Evolutionary conservation across 2,329 filamentous ascomycete species (phyloP), one percentile per base, ranked within the genome.

Genomic region (Sarocladiaceae sp.): DNA sequence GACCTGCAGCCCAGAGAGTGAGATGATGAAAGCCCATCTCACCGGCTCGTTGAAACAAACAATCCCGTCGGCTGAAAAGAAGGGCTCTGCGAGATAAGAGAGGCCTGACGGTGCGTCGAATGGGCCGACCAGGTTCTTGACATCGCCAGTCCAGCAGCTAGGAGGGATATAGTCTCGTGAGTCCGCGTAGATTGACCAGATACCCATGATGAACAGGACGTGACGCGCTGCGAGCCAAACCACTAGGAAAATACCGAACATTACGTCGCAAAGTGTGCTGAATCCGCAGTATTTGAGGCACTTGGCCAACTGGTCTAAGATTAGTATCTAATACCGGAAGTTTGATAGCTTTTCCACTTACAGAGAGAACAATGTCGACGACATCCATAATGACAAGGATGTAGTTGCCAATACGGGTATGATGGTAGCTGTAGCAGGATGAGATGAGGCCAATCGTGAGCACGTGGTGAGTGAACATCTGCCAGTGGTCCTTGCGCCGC

Each of bases 401-500:
- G 39, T 95, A 76, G 58, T 90, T 93, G 45, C 88, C 91, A 21
- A 95, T 87, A 37, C 86, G 84, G 46, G 85, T 94, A 59, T 88
- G 82, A 58, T 91, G 83, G 62, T 94, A 95, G 52, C 82, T 78
- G 62, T 97, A 97, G 51, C 85, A 91, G 24, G 82, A 76, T 46
- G 82, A 81, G 51, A 98, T 82, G 34, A 98, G 79, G 4, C 73
- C 70, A 57, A 83, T 87, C 16, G 93, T 98, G 60, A 97, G 82
- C 59, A 96, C 78, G 67, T 98, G 93, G 64, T 97, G 93, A 15
- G 81, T 83, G 53, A 97, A 81, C 93, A 97, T 97, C 65, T 97
- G 91, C 70, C 81, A 85, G 65, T 96, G 85, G 57, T 98, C 93
- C 68, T 97, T 97, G 57, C 93, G 80, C 52, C 85, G 81, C 66